phyloP scores from a whole-genome alignment of 106 monocot species.

The Vanilla planifolia region DNA sequence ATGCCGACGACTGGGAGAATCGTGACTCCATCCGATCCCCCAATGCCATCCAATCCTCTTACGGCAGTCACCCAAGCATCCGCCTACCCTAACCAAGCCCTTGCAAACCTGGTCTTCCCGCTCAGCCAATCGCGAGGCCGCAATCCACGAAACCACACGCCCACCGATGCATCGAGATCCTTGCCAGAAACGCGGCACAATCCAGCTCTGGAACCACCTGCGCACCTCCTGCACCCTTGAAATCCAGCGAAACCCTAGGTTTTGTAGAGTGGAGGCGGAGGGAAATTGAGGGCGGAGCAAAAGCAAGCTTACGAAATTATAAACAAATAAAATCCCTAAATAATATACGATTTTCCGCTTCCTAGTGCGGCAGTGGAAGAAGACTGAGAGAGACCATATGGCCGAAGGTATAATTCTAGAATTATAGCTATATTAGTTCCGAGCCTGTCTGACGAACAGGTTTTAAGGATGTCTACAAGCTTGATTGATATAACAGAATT shows the following conservation, averaged over 20 bases:
- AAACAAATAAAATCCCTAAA: too few relatives aligned
- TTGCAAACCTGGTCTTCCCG: not conserved
- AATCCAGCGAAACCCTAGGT: conserved; percentile 5
- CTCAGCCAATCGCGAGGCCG: not conserved
- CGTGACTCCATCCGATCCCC: conserved; percentile 20
- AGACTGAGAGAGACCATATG: too few relatives aligned
- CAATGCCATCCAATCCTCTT: conserved; percentile 6
- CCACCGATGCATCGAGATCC: conserved; percentile 11
- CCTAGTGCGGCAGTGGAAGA: too few relatives aligned
- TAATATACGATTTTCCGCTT: too few relatives aligned
- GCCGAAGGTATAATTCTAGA: too few relatives aligned
- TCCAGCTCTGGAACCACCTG: not conserved
- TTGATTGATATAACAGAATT: too few relatives aligned
- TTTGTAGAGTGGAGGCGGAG: conserved; percentile 2
- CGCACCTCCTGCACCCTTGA: not conserved
- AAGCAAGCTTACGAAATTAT: too few relatives aligned
- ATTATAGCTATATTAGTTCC: too few relatives aligned
- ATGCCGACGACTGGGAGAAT: conserved; percentile 26
- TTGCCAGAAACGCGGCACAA: not conserved
- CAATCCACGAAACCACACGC: conserved; percentile 2
- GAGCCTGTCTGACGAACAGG: too few relatives aligned
- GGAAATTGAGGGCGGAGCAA: not conserved
- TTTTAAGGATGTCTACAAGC: too few relatives aligned
- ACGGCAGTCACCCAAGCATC: not conserved
- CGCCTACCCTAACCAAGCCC: not conserved